A percentile compares a stretch with the other conserved stretches of the same genome.
Conservation (phyloP, 2,329 filamentous ascomycete genomes). For the Mollisiaceae sp. region DNA sequence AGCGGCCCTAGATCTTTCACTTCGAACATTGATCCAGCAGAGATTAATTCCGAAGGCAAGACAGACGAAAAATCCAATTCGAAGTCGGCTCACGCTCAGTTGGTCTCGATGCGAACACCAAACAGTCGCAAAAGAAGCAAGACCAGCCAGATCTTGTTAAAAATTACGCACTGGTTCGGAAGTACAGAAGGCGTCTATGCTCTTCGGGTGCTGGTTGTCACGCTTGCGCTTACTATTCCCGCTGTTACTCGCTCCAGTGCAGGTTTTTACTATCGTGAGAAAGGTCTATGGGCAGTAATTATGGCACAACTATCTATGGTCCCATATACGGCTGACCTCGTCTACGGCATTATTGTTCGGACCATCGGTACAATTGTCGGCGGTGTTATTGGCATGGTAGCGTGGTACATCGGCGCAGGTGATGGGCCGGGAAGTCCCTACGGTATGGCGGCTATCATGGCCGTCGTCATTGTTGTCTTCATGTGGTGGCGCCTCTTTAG, state of each 20-base stretch:
- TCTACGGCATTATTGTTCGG: neutral
- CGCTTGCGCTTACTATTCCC: neutral
- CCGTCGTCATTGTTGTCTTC: neutral
- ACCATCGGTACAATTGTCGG: neutral
- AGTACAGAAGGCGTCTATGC: neutral
- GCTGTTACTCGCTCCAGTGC: neutral
- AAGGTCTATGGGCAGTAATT: conserved; percentile 3
- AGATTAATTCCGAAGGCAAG: neutral
- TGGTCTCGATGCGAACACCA: neutral
- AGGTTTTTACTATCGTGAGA: conserved; percentile 1
- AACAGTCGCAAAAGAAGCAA: neutral
- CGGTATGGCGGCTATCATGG: neutral
- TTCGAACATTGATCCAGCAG: neutral
- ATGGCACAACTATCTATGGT: neutral
- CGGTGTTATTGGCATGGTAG: neutral
- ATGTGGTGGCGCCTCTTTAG: neutral
- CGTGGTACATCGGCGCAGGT: conserved; percentile 3
- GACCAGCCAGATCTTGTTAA: neutral
- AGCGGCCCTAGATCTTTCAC: neutral
- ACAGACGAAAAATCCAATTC: neutral
- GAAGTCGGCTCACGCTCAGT: neutral
- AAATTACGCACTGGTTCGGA: neutral
- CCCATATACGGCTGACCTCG: neutral
- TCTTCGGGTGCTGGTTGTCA: neutral
- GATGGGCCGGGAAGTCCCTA: neutral